Evolutionary conservation across 352 stramenopile species (phyloP).

Genomic region (Phytophthora podocarpi): DNA sequence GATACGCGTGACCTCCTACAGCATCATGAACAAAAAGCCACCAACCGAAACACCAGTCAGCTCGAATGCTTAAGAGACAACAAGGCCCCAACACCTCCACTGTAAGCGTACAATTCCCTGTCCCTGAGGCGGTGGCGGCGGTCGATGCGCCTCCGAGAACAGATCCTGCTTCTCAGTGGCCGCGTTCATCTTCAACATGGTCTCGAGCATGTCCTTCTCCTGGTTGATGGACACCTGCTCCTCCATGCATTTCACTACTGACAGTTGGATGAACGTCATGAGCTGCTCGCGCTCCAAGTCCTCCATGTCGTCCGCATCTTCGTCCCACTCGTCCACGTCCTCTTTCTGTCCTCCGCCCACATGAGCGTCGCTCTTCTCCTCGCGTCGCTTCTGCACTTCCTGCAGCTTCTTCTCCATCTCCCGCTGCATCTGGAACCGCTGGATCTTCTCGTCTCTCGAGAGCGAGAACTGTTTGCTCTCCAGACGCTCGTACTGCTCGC

Average conservation of each 20-base stretch:
- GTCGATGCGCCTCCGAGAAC: conserved; percentile 72
- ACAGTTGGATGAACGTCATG: conserved; percentile 80
- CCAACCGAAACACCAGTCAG: conserved; percentile 1
- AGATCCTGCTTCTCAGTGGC: conserved; percentile 59
- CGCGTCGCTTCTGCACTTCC: conserved; percentile 53
- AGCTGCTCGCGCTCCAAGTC: conserved; percentile 85
- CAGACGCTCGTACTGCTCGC: conserved; percentile 79
- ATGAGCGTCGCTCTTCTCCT: conserved; percentile 31
- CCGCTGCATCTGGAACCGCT: conserved; percentile 78
- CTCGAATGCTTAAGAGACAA: neutral
- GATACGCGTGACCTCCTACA: conserved; percentile 83
- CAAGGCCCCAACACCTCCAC: too few species aligned
- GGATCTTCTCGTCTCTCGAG: conserved; percentile 80
- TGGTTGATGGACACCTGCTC: conserved; percentile 77
- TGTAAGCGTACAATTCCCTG: conserved; percentile 76
- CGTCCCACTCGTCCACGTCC: conserved; percentile 34
- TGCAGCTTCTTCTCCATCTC: conserved; percentile 76
- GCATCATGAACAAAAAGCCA: conserved; percentile 2
- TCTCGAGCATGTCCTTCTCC: conserved; percentile 88
- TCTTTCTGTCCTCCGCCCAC: conserved; percentile 17
- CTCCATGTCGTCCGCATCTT: conserved; percentile 67
- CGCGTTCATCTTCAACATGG: conserved; percentile 84
- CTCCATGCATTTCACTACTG: conserved; percentile 79
- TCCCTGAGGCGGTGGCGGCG: conserved; percentile 59
- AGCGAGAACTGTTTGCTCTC: conserved; percentile 70